Evolutionary conservation across 139 green algal species (phyloP), one percentile per base, ranked within the genome.

Genomic region (Microglena sp.): DNA sequence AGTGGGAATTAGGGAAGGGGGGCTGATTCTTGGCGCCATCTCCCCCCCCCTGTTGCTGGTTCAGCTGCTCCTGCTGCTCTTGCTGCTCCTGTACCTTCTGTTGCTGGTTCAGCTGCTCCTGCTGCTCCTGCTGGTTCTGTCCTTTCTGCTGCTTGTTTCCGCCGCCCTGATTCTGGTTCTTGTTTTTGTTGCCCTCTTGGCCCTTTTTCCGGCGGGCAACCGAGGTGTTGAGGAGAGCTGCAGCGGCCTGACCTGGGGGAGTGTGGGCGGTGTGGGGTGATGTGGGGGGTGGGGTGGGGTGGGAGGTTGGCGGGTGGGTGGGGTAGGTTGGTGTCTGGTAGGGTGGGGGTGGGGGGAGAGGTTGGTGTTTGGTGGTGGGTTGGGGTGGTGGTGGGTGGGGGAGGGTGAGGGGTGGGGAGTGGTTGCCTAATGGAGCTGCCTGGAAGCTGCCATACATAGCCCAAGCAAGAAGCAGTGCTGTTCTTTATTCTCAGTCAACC

Each of bases 1-100:
- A 90, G 50, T 88, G 68, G 5, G 71, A 77, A 7, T 76, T 69
- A 2, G 81, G 81, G 60, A 89, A 84, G 28, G 76, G 69, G 0
- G 57, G 60, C 3, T 54, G 66, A 4, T 67, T 66, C 63, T 68
- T 62, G 2, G 56, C n/a, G n/a, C 66, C 21, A 35, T 15, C 22
- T 33, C 24, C 22, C 24, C 11, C 40, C 5, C 33, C 27, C 35
- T 45, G 44, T 26, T 36, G 30, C 1, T 24, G 36, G 0, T 35
- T 43, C 4, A 27, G 44, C 31, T 29, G 67, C 4, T 22, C 2
- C 33, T 5, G 33, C 45, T 50, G 55, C 18, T 24, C n/a, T 35
- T 6, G 7, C 36, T 44, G 59, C 35, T 2, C 33, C 31, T 62
- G 40, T 26, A 22, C 15, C 45, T 57, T 54, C 3, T 5, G 4